A percentile compares a stretch with the other conserved stretches of the same genome.
phyloP scores from a whole-genome alignment of 345 rosid species.

The Sonneratia caseolaris region DNA sequence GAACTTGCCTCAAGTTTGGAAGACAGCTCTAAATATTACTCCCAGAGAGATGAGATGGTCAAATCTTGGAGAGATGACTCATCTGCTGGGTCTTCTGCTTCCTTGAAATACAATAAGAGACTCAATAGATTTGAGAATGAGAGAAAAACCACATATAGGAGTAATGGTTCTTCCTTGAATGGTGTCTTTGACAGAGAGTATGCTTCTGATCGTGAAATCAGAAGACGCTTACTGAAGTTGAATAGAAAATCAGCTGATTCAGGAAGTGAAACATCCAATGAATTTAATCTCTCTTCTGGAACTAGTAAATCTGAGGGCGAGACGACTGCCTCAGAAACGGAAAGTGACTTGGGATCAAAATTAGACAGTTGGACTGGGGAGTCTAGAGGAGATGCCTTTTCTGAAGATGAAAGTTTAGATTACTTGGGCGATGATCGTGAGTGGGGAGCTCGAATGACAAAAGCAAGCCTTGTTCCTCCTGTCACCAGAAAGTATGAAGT shows the following conservation, averaged over 20 bases:
- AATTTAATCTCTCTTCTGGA: conserved; percentile 51
- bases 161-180: conserved; percentile 44
- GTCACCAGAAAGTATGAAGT: conserved; percentile 97
- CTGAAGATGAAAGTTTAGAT: conserved; percentile 52
- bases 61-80: conserved; percentile 79
- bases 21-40: conserved; percentile 62
- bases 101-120: conserved; percentile 60
- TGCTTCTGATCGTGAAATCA: conserved; percentile 90
- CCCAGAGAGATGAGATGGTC: conserved; percentile 70
- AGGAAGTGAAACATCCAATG: conserved; percentile 91
- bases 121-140: conserved; percentile 38
- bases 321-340: conserved; percentile 73
- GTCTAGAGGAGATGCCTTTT: conserved; percentile 50
- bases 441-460: conserved; percentile 99
- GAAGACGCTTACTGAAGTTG: conserved; percentile 69
- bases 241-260: conserved; percentile 75
- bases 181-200: conserved; percentile 56
- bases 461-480: conserved; percentile 96
- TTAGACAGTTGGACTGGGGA: conserved; percentile 52
- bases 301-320: conserved; percentile 54
- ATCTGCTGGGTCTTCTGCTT: conserved; percentile 33
- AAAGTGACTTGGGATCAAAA: conserved; percentile 71
- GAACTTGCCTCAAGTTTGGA: conserved; percentile 88
- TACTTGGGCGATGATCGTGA: conserved; percentile 79
- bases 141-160: conserved; percentile 60